These are phyloP conservation scores for Blastobotrys apis DNA, from an alignment of 1,139 yeast genomes.

Conservation along the genomic window DNA sequence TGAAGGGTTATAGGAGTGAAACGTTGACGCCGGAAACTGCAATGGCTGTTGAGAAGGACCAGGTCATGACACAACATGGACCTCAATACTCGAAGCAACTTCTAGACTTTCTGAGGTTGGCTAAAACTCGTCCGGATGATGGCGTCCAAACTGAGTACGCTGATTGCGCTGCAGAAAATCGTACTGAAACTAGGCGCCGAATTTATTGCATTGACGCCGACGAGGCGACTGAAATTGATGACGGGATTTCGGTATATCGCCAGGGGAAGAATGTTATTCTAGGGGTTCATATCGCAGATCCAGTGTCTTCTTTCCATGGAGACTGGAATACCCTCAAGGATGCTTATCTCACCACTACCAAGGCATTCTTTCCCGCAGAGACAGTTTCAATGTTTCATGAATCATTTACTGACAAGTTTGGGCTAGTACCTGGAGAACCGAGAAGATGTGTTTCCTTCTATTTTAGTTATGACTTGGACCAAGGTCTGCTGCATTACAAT, in stretches of 20 bases:
- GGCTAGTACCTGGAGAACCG: conserved; percentile 7
- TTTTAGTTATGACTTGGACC: conserved; percentile 27
- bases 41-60: background rate
- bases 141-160: background rate
- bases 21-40: conserved; percentile 1
- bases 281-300: conserved; percentile 84
- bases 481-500: conserved; percentile 29
- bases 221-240: conserved; percentile 88
- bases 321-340: conserved; percentile 43
- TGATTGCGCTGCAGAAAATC: background rate
- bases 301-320: conserved; percentile 47
- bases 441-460: conserved; percentile 51
- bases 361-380: conserved; percentile 71
- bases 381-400: conserved; percentile 69
- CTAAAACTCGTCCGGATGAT: background rate
- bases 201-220: conserved; percentile 83
- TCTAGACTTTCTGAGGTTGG: background rate
- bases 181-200: conserved; percentile 37
- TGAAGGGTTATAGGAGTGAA: background rate
- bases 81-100: conserved; percentile 3
- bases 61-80: conserved; percentile 2
- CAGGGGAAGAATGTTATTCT: conserved; percentile 40
- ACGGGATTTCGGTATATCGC: conserved; percentile 67
- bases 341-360: conserved; percentile 51
- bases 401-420: conserved; percentile 39